These are phyloP conservation scores for Candida ovalis DNA, from an alignment of 805 yeast genomes.

Conservation along the genomic window DNA sequence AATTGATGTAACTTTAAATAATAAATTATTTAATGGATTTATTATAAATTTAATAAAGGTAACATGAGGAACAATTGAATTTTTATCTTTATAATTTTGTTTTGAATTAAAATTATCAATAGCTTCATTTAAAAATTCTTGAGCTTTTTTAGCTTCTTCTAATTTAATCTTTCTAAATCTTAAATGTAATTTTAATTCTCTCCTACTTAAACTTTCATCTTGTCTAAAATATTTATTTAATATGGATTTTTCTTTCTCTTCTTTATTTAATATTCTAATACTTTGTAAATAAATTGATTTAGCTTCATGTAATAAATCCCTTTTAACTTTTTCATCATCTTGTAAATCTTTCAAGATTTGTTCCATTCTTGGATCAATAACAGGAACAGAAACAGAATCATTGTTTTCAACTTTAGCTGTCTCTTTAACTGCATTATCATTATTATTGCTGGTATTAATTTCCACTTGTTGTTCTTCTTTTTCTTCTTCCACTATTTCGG, in stretches of 20 bases:
- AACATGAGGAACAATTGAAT: neutral
- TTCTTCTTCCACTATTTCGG: neutral
- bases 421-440: neutral
- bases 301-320: neutral
- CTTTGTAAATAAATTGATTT: neutral
- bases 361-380: neutral
- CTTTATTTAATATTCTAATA: neutral
- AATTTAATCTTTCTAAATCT: neutral
- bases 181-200: neutral
- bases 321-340: neutral
- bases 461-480: neutral
- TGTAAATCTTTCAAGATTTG: neutral
- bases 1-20: constrained; percentile 21
- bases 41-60: neutral
- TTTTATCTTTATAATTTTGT: neutral
- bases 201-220: neutral
- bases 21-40: constrained; percentile 7
- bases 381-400: neutral
- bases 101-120: neutral
- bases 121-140: neutral
- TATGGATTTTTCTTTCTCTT: neutral
- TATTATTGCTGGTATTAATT: neutral
- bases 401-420: neutral
- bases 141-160: neutral
- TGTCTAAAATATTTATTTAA: neutral